Conservation (phyloP, 192 early-diverging fungal species). For the Coemansia sp. region DNA sequence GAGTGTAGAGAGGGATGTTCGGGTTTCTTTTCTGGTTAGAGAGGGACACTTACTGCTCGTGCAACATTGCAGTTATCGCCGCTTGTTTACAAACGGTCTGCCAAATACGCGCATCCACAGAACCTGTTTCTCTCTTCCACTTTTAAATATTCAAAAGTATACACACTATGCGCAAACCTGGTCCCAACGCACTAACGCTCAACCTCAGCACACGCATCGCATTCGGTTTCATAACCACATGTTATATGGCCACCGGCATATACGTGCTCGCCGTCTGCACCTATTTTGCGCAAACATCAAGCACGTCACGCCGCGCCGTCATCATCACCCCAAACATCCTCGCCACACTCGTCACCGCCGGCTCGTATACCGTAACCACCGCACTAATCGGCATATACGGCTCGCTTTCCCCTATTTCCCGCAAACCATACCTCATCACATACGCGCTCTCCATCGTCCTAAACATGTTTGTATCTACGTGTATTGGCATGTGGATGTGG, state of each 20-base stretch:
- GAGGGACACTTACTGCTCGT: no score
- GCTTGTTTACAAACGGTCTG: no score
- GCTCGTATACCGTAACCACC: conserved; percentile 22
- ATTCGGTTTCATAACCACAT: conserved; percentile 17
- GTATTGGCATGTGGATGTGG: conserved; percentile 48
- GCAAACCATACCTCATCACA: conserved; percentile 31
- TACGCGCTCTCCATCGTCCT: conserved; percentile 20
- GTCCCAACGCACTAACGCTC: conserved; percentile 8
- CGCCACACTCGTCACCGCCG: conserved; percentile 25
- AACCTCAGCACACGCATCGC: conserved; percentile 22
- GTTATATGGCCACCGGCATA: conserved; percentile 38
- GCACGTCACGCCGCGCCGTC: conserved; percentile 22
- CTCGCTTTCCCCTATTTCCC: conserved; percentile 29
- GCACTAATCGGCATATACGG: conserved; percentile 24
- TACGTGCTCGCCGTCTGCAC: conserved; percentile 19
- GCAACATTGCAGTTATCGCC: no score
- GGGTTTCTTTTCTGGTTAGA: no score
- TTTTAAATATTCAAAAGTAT: no score
- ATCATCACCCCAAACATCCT: conserved; percentile 36
- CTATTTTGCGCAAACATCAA: conserved; percentile 24
- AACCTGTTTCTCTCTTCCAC: no score
- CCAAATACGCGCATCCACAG: no score
- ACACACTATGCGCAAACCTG: no score
- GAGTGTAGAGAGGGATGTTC: no score
- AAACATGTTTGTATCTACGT: conserved; percentile 24